A percentile compares a stretch with the other conserved stretches of the same genome.
These are phyloP conservation scores for Moniliella sp. DNA, from an alignment of 1,284 basidiomycete genomes.

Conservation along the genomic window DNA sequence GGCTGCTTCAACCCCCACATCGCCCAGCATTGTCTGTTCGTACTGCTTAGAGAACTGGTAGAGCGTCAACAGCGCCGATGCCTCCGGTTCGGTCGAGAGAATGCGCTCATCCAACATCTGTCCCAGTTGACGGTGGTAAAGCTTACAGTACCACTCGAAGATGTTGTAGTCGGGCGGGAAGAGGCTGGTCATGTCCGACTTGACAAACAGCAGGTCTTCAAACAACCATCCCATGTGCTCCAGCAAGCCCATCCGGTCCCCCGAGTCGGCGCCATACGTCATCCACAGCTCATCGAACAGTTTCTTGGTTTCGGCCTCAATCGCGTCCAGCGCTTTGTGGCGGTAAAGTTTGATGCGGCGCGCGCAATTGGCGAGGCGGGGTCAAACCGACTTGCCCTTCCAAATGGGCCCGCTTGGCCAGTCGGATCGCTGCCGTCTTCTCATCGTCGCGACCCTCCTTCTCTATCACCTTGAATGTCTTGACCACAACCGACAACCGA, in stretches of 20 bases:
- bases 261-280: constrained; percentile 39
- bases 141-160: constrained; percentile 58
- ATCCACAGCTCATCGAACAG: constrained; percentile 53
- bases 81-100: constrained; percentile 52
- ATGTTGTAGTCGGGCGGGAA: constrained; percentile 85
- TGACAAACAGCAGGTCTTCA: constrained; percentile 73
- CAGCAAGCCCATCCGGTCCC: constrained; percentile 55
- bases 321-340: constrained; percentile 61
- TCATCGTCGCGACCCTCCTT: constrained; percentile 80
- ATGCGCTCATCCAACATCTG: constrained; percentile 51
- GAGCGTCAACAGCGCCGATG: constrained; percentile 60
- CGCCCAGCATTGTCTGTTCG: constrained; percentile 56
- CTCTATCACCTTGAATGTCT: constrained; percentile 77
- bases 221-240: constrained; percentile 70
- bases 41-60: constrained; percentile 90
- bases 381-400: constrained; percentile 25
- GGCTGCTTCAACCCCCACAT: constrained; percentile 52
- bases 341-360: constrained; percentile 88
- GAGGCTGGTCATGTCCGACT: constrained; percentile 62
- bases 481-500: constrained; percentile 62
- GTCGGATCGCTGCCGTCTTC: constrained; percentile 78
- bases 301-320: constrained; percentile 54
- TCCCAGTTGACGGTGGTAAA: constrained; percentile 79
- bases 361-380: constrained; percentile 38
- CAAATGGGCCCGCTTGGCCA: constrained; percentile 72